Percentiles rank a stretch among this genome's conserved stretches.
Conservation (phyloP, 306 rosid genomes). For the Corylus heterophylla region DNA sequence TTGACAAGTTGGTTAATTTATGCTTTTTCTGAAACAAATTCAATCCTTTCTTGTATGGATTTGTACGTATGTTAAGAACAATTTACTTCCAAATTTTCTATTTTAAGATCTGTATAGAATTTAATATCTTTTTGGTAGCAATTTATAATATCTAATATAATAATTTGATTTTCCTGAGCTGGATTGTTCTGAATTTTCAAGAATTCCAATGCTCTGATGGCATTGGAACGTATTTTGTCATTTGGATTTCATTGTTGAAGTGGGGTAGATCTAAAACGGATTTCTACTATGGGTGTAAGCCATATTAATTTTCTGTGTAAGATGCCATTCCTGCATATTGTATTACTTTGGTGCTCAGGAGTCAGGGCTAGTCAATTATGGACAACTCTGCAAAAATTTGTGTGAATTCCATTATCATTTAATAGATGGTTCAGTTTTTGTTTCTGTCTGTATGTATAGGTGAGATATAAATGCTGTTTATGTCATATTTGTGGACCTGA, state of each 20-base stretch:
- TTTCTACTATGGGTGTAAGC: slow-evolving; percentile 18
- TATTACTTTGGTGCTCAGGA: slow-evolving; percentile 8
- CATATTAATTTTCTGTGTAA: slow-evolving; percentile 10
- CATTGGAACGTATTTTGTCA: not conserved
- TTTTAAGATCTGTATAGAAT: slow-evolving; percentile 22
- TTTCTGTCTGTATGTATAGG: slow-evolving; percentile 7
- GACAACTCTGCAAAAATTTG: slow-evolving; percentile 16
- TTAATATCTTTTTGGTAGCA: not conserved
- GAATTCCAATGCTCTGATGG: slow-evolving; percentile 20
- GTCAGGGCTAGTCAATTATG: slow-evolving; percentile 18
- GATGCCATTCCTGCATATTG: slow-evolving; percentile 8
- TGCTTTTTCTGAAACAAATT: slow-evolving; percentile 6
- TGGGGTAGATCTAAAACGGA: slow-evolving; percentile 42
- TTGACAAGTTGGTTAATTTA: not conserved
- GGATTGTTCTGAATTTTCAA: slow-evolving; percentile 9
- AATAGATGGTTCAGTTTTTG: slow-evolving; percentile 7
- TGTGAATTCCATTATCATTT: slow-evolving; percentile 11
- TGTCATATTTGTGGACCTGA: slow-evolving; percentile 7
- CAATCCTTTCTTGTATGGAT: not conserved
- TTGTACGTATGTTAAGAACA: slow-evolving; percentile 3
- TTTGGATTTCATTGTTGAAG: slow-evolving; percentile 4
- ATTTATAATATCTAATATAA: slow-evolving; percentile 12
- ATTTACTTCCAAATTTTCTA: not conserved
- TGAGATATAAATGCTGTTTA: not conserved
- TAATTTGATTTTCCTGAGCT: not conserved